These are phyloP conservation scores for Cyberlindnera americana DNA, from an alignment of 805 yeast species.

Conservation along the genomic window DNA sequence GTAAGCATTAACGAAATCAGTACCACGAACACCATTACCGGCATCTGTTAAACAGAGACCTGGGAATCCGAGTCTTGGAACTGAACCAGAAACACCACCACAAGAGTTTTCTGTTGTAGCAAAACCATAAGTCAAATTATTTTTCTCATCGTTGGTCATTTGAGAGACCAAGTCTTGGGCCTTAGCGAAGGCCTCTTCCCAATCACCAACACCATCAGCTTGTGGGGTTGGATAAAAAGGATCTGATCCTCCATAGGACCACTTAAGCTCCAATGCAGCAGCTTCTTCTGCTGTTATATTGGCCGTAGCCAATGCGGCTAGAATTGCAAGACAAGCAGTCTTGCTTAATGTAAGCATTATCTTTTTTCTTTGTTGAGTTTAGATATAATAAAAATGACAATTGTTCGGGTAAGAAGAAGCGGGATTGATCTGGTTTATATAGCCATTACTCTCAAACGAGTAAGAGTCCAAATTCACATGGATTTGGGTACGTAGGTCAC, in stretches of 20 bases:
- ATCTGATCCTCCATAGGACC: conserved; percentile 7
- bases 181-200: conserved; percentile 6
- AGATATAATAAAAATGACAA: too few relatives aligned
- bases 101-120: conserved; percentile 1
- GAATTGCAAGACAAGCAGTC: conserved; percentile 4
- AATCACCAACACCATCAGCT: conserved; percentile 5
- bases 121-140: conserved; percentile 7
- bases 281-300: conserved; percentile 1
- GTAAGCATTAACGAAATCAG: conserved; percentile 9
- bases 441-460: too few relatives aligned
- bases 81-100: conserved; percentile 8
- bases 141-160: conserved; percentile 12
- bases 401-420: too few relatives aligned
- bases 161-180: conserved; percentile 6
- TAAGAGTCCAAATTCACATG: neutral
- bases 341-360: too few relatives aligned
- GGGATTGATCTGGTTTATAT: too few relatives aligned
- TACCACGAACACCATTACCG: conserved; percentile 11
- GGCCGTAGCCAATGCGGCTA: neutral
- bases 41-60: conserved; percentile 10
- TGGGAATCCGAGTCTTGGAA: conserved; percentile 6
- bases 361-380: too few relatives aligned
- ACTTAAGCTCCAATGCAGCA: conserved; percentile 1
- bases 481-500: too few relatives aligned
- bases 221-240: conserved; percentile 6